phyloP scores from a whole-genome alignment of 306 rosid species.

The Gynostemma pentaphyllum region DNA sequence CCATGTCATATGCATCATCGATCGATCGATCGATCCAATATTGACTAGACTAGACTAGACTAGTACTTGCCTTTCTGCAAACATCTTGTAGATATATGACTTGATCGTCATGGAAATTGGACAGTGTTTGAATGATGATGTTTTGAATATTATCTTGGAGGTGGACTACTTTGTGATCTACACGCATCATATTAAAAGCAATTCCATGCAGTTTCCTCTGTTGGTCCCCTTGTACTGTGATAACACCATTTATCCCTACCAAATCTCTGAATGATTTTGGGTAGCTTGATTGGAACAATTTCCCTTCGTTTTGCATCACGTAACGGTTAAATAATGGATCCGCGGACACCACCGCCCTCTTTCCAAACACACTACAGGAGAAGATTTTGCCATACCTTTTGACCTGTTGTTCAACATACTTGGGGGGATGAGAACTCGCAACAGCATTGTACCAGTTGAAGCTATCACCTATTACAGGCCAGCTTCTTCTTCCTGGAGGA shows the following conservation, averaged over 20 bases:
- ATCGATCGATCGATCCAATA: too few relatives aligned
- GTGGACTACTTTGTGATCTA: constrained; percentile 55
- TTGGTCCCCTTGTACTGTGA: constrained; percentile 87
- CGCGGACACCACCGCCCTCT: constrained; percentile 76
- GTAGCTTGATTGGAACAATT: constrained; percentile 57
- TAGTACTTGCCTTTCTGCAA: constrained; percentile 60
- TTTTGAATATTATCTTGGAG: constrained; percentile 60
- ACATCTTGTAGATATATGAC: constrained; percentile 64
- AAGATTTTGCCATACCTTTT: constrained; percentile 83
- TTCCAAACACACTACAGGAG: constrained; percentile 76
- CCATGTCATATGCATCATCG: too few relatives aligned
- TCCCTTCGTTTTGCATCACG: constrained; percentile 88
- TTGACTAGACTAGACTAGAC: too few relatives aligned
- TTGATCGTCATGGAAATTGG: constrained; percentile 41
- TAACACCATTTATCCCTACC: constrained; percentile 87
- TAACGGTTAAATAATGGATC: constrained; percentile 79
- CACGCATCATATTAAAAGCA: constrained; percentile 77
- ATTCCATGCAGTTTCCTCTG: constrained; percentile 78
- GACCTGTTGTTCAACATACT: constrained; percentile 69
- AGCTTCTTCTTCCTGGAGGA: constrained; percentile 86
- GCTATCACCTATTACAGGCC: constrained; percentile 92
- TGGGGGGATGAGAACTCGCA: constrained; percentile 81
- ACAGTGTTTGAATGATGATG: constrained; percentile 55
- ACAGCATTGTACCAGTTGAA: constrained; percentile 82
- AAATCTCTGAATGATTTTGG: constrained; percentile 89